phyloP scores from a whole-genome alignment of 441 rosid genomes.

The Eutrema salsugineum region DNA sequence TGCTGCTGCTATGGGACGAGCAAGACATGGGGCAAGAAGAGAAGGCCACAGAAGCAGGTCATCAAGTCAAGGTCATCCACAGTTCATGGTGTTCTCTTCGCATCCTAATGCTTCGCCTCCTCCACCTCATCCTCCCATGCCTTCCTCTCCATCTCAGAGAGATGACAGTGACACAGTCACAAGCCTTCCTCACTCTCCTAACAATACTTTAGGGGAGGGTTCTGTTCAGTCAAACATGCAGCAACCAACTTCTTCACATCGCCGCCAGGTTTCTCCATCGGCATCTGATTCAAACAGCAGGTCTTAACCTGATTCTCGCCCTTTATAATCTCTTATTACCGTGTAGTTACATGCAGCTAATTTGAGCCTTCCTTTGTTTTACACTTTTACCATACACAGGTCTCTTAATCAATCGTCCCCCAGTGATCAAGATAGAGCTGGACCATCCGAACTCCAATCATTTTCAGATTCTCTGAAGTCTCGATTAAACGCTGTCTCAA shows the following conservation, averaged over 20 bases:
- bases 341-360: background rate
- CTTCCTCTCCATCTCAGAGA: slow-evolving; percentile 53
- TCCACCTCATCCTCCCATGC: slow-evolving; percentile 43
- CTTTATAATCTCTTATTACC: background rate
- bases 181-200: slow-evolving; percentile 42
- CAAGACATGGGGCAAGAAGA: slow-evolving; percentile 72
- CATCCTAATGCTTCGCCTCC: slow-evolving; percentile 49
- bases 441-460: slow-evolving; percentile 78
- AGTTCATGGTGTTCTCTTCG: slow-evolving; percentile 66
- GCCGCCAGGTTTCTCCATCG: slow-evolving; percentile 42
- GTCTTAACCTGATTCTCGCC: slow-evolving; percentile 30
- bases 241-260: slow-evolving; percentile 35
- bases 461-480: slow-evolving; percentile 84
- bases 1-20: slow-evolving; percentile 93
- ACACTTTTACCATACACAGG: slow-evolving; percentile 34
- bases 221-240: slow-evolving; percentile 35
- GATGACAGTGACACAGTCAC: slow-evolving; percentile 50
- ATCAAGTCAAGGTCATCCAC: slow-evolving; percentile 69
- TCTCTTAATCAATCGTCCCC: slow-evolving; percentile 55
- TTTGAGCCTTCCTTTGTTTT: slow-evolving; percentile 5
- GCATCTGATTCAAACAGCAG: slow-evolving; percentile 54
- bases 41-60: slow-evolving; percentile 79
- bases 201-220: slow-evolving; percentile 40
- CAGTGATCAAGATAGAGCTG: slow-evolving; percentile 72
- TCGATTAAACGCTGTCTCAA: slow-evolving; percentile 67